Evolutionary conservation across 176 grass and related monocot genomes (phyloP), one percentile per base, ranked within the genome.

Genomic region (Echinochloa phyllopogon): DNA sequence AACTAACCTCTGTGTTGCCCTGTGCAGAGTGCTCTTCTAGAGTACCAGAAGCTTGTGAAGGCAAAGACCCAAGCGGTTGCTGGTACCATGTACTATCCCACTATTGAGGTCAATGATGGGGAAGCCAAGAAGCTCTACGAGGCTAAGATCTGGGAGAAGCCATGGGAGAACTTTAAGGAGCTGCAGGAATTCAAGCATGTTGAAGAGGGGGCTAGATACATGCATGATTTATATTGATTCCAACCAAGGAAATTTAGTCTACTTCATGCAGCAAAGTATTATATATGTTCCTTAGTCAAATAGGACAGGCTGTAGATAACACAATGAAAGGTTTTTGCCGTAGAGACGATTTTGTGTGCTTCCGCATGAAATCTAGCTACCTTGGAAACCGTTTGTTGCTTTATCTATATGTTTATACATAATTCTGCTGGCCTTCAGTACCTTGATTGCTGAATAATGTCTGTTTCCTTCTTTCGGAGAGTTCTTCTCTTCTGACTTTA

Each of bases 121-220:
- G 85, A 74, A 15, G 55, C 23, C 76, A 94, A 88, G 72, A 94
- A 91, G 51, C 52, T 94, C 60, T 85, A 92, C 38, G 94, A 97
- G 78, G 94, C 94, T 21, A 92, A 90, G 82, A 73, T 97, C 10
- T 92, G 89, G 94, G 94, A 91, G 56, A 88, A 97, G 66, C 75
- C 36, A 49, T 92, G 89, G 85, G 40, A 65, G 79, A 71, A 85
- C 86, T 97, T 92, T 16, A 97, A 87, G 85, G 42, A 85, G 62
- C 83, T 97, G 55, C 36, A 86, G 48, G 94, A 94, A 20, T 94
- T 97, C 56, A 94, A 90, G 49, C 89, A 74, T 75, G 62, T 82
- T 21, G 86, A 70, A 6, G 74, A 23, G 11, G 36, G 27, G 25
- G 72, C 85, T 29, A 70, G 24, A 42, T 56, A 61, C 44, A 17